Percentiles rank a stretch among this genome's conserved stretches.
Evolutionary conservation across 305 asterid genomes (phyloP).

Genomic region (Striga hermonthica): DNA sequence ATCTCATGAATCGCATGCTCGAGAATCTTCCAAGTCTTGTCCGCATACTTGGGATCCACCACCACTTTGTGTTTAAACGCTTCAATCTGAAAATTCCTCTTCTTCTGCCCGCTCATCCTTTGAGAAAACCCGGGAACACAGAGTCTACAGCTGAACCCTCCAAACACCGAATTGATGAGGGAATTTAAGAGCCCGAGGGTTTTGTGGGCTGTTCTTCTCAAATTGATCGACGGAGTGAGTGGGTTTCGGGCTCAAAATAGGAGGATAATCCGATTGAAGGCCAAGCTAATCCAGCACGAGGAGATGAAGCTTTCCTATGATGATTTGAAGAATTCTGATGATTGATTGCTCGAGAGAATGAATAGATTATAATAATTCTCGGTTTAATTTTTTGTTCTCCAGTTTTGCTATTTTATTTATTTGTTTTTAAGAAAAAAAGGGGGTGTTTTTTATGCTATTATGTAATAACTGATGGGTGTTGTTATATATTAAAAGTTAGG

Average conservation of each 20-base stretch:
- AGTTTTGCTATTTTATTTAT: no score
- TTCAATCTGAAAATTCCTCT: slow-evolving; percentile 79
- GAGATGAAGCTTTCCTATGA: no score
- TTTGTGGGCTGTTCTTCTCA: background rate
- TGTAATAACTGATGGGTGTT: no score
- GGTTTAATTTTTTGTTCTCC: no score
- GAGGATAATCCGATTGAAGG: slow-evolving; percentile 21
- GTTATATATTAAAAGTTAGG: no score
- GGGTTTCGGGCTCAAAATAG: slow-evolving; percentile 17
- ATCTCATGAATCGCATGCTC: slow-evolving; percentile 81
- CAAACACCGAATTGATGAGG: slow-evolving; percentile 11
- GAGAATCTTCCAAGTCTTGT: slow-evolving; percentile 75
- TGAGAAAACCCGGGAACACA: background rate
- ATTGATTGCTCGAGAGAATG: no score
- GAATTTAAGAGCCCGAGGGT: slow-evolving; percentile 21
- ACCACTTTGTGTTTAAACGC: slow-evolving; percentile 81
- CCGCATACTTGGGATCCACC: slow-evolving; percentile 91
- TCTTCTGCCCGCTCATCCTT: slow-evolving; percentile 63
- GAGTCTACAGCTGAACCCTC: slow-evolving; percentile 15
- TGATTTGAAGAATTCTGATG: no score
- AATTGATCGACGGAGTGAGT: background rate
- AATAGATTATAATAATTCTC: no score
- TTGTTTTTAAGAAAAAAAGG: no score
- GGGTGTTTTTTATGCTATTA: no score
- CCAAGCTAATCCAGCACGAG: slow-evolving; percentile 26